Evolutionary conservation across 179 eudicot species (phyloP), one percentile per base, ranked within the genome.

Genomic region (Carnegiea gigantea): DNA sequence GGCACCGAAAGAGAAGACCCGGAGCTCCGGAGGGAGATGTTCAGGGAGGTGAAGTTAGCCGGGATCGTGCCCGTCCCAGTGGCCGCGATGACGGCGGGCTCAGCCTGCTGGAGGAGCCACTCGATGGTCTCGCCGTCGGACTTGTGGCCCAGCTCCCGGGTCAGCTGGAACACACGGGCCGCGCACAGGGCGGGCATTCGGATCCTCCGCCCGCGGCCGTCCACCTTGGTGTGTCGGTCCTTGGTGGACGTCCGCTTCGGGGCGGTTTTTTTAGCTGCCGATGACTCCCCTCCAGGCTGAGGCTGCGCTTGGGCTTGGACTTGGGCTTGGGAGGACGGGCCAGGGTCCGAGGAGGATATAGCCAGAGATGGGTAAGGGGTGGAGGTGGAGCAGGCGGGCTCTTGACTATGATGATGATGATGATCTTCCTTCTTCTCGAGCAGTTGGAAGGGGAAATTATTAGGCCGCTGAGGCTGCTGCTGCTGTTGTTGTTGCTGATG

Each of bases 31-130:
- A 88, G 70, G 0, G 89, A 86, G 44, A 88, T 88, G 21, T 88
- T 88, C 3, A 88, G 84, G 0, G 90, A 88, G 2, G 90, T 88
- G 49, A 88, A 88, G 71, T 88, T 88, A 3, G 90, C 90, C 0
- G 90, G 90, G 9, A 88, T 88, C 8, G 90, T 88, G 6, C 90
- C 90, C 1, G 90, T 88, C 1, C 89, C 90, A 1, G 90, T 88
- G 38, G 90, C 90, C 11, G 90, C 90, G 23, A 88, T 88, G 7
- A 88, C 90, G 0, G 90, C 86, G 2, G 90, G 90, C 53, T 88
- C 89, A 9, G 90, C 89, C 28, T 88, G 90, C 15, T 88, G 90
- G 0, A 88, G 82, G 3, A 88, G 86, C 90, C 90, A 88, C 79
- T 88, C 90, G 1, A 88, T 88, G 0, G 90, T 88, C 68, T 88